Conservation (phyloP, 495 filamentous ascomycete species). For the Neurospora pannonica region DNA sequence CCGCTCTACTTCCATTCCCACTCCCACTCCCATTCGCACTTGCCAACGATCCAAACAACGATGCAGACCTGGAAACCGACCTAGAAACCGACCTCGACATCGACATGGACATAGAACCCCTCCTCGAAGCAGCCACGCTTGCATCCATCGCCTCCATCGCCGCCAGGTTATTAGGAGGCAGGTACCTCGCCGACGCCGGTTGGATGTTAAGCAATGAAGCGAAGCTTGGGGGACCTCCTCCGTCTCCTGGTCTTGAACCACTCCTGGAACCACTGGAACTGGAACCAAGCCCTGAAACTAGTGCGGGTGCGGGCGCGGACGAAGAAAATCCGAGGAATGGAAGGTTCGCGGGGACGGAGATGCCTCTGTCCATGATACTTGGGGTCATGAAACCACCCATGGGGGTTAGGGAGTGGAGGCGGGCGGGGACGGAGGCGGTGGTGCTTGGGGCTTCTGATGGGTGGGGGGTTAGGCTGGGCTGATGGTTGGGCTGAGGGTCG, state of each 20-base stretch:
- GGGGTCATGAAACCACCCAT: background rate
- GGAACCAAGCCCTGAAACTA: too few relatives aligned
- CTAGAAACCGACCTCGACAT: background rate
- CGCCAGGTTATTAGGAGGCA: background rate
- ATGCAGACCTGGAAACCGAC: background rate
- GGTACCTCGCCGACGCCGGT: background rate
- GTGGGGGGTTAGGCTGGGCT: background rate
- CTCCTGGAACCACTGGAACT: background rate
- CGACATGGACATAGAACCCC: background rate
- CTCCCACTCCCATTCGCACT: background rate
- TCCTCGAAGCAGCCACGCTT: background rate
- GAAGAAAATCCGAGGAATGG: background rate
- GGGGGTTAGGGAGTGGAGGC: background rate
- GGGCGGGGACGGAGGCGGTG: background rate
- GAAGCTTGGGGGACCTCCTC: background rate
- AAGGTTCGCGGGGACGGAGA: background rate
- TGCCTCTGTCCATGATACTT: background rate
- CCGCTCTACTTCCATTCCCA: background rate
- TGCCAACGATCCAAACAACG: background rate
- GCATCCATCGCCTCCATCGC: background rate
- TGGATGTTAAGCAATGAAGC: background rate
- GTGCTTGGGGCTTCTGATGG: background rate
- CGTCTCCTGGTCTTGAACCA: background rate
- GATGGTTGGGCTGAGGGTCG: background rate
- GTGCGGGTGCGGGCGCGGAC: background rate